These are phyloP conservation scores for Alternaria sp. DNA, from an alignment of 2,329 filamentous ascomycete species.

Conservation along the genomic window DNA sequence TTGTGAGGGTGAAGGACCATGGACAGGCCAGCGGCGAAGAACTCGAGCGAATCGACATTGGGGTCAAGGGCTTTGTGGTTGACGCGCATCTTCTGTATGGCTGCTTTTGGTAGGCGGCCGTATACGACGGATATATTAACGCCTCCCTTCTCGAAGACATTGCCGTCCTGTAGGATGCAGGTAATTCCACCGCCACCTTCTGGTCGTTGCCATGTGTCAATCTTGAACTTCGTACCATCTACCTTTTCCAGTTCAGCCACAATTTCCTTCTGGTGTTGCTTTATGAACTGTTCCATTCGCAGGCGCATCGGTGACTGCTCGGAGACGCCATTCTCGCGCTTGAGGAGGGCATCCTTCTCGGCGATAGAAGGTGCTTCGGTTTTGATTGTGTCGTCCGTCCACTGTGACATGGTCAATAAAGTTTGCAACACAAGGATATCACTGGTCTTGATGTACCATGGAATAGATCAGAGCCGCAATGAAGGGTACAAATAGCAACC, in stretches of 20 bases:
- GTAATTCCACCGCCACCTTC: conserved; percentile 93
- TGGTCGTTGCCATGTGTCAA: conserved; percentile 86
- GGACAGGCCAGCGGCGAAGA: conserved; percentile 93
- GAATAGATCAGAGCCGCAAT: conserved; percentile 65
- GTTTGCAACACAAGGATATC: too few relatives aligned
- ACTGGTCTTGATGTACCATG: conserved; percentile 58
- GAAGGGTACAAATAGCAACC: conserved; percentile 59
- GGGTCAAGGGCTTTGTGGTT: conserved; percentile 91
- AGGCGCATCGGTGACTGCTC: conserved; percentile 91
- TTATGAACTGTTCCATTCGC: conserved; percentile 96
- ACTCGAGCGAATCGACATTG: conserved; percentile 82
- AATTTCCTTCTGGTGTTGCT: conserved; percentile 88
- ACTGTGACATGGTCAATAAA: conserved; percentile 29
- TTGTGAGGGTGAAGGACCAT: conserved; percentile 93
- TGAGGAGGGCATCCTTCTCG: conserved; percentile 82
- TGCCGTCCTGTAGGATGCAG: conserved; percentile 93
- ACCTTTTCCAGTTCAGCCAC: conserved; percentile 82
- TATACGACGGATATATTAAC: conserved; percentile 97
- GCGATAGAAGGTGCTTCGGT: conserved; percentile 76
- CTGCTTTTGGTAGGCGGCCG: conserved; percentile 83
- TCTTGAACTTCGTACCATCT: conserved; percentile 81
- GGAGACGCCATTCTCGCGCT: conserved; percentile 78
- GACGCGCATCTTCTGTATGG: conserved; percentile 82
- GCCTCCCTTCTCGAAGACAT: conserved; percentile 97
- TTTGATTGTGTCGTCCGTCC: conserved; percentile 51